phyloP scores from a whole-genome alignment of 306 rosid genomes.

The Rubus idaeus region DNA sequence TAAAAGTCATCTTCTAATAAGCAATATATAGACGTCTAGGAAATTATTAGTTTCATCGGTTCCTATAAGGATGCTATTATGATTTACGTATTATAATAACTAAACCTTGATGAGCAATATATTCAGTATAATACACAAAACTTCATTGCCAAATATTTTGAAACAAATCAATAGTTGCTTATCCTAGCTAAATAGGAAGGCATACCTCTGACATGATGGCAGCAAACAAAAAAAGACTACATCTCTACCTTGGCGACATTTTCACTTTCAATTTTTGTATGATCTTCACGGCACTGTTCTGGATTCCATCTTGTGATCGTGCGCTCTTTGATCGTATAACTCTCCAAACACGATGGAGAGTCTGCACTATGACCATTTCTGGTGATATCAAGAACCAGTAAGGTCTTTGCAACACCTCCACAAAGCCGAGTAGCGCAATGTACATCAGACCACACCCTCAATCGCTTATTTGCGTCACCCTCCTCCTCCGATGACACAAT shows the following conservation, averaged over 20 bases:
- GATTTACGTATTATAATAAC: background rate
- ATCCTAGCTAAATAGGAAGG: background rate
- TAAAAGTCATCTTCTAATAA: background rate
- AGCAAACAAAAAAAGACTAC: background rate
- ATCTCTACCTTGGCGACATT: background rate
- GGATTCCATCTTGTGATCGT: slow-evolving; percentile 4
- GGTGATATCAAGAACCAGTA: background rate
- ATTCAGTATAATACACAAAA: background rate
- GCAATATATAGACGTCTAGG: background rate
- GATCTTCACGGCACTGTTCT: background rate
- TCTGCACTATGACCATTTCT: background rate
- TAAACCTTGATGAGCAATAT: background rate
- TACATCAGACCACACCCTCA: slow-evolving; percentile 1
- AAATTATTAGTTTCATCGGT: background rate
- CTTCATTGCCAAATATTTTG: background rate
- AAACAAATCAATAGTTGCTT: background rate
- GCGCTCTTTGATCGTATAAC: background rate
- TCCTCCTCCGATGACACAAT: background rate
- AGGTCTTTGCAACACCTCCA: slow-evolving; percentile 8
- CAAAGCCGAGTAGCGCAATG: slow-evolving; percentile 10
- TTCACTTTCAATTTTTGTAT: background rate
- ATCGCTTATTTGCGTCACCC: background rate
- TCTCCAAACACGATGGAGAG: background rate
- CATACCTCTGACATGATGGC: background rate
- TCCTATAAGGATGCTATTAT: background rate